Evolutionary conservation across 352 stramenopile genomes (phyloP).

Genomic region (Globisporangium carolinianum): DNA sequence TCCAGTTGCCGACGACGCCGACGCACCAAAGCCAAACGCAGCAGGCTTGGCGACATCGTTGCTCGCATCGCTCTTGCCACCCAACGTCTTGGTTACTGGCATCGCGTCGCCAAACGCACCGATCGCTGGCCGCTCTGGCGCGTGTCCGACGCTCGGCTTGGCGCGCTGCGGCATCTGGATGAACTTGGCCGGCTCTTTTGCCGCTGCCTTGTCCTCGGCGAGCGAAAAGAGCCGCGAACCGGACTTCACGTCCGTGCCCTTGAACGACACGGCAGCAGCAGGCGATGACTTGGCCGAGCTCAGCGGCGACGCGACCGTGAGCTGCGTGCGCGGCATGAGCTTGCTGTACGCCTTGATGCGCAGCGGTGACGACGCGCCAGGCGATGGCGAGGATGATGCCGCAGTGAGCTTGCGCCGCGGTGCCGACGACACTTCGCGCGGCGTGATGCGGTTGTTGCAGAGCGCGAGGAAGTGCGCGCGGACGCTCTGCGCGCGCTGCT

Average conservation of each 20-base stretch:
- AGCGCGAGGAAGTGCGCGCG: slow-evolving; percentile 45
- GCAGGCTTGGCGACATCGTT: slow-evolving; percentile 1
- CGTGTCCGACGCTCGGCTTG: slow-evolving; percentile 27
- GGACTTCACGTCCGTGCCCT: slow-evolving; percentile 42
- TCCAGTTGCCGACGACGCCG: neutral
- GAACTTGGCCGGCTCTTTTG: slow-evolving; percentile 46
- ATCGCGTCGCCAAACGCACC: neutral
- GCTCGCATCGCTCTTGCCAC: slow-evolving; percentile 1
- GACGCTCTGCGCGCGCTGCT: slow-evolving; percentile 38
- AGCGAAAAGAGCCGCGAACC: slow-evolving; percentile 53
- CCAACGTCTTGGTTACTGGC: slow-evolving; percentile 1
- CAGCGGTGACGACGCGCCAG: slow-evolving; percentile 19
- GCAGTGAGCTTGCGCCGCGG: slow-evolving; percentile 30
- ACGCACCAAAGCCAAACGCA: slow-evolving; percentile 6
- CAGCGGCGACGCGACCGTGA: slow-evolving; percentile 61
- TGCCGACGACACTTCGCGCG: slow-evolving; percentile 40
- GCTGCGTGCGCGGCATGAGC: slow-evolving; percentile 58
- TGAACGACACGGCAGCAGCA: slow-evolving; percentile 40
- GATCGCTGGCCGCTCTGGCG: slow-evolving; percentile 31
- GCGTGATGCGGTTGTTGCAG: slow-evolving; percentile 55
- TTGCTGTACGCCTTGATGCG: slow-evolving; percentile 53
- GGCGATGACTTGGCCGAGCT: slow-evolving; percentile 35
- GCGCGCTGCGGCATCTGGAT: slow-evolving; percentile 35
- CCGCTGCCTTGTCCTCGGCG: slow-evolving; percentile 39
- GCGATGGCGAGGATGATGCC: slow-evolving; percentile 2